Conservation (phyloP, 345 rosid species). For the Acer negundo region DNA sequence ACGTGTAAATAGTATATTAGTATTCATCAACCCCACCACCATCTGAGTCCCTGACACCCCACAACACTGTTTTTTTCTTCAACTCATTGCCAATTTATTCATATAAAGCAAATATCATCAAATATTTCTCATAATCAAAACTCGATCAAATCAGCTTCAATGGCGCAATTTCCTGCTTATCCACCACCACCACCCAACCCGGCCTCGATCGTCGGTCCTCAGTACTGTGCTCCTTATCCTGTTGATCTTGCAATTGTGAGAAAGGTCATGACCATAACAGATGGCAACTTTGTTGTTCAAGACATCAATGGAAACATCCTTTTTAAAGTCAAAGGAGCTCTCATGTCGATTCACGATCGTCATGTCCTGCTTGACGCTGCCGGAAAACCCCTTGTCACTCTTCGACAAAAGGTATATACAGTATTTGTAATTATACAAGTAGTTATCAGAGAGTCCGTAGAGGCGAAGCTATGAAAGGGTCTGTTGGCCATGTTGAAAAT, state of each 20-base stretch:
- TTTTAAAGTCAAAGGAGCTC: slow-evolving; percentile 36
- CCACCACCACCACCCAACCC: neutral
- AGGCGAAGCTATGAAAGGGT: too few relatives aligned
- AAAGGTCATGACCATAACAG: slow-evolving; percentile 38
- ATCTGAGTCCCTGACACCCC: neutral
- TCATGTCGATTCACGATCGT: slow-evolving; percentile 32
- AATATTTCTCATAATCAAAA: neutral
- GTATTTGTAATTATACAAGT: too few relatives aligned
- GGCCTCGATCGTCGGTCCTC: slow-evolving; percentile 17
- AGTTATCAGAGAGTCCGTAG: too few relatives aligned
- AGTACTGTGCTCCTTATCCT: slow-evolving; percentile 37
- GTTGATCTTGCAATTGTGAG: slow-evolving; percentile 38
- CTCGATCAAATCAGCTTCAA: neutral
- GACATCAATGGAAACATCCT: slow-evolving; percentile 38
- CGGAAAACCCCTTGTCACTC: slow-evolving; percentile 35
- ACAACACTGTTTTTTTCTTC: neutral
- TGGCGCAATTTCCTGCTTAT: neutral
- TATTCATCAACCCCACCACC: neutral
- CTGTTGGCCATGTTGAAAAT: too few relatives aligned
- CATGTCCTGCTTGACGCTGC: slow-evolving; percentile 30
- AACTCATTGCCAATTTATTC: neutral
- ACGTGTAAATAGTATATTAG: too few relatives aligned
- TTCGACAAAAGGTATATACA: slow-evolving; percentile 32
- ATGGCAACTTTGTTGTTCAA: slow-evolving; percentile 43
- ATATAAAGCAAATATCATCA: neutral